These are phyloP conservation scores for Telopea speciosissima DNA, from an alignment of 177 flowering plant species.

Conservation along the genomic window DNA sequence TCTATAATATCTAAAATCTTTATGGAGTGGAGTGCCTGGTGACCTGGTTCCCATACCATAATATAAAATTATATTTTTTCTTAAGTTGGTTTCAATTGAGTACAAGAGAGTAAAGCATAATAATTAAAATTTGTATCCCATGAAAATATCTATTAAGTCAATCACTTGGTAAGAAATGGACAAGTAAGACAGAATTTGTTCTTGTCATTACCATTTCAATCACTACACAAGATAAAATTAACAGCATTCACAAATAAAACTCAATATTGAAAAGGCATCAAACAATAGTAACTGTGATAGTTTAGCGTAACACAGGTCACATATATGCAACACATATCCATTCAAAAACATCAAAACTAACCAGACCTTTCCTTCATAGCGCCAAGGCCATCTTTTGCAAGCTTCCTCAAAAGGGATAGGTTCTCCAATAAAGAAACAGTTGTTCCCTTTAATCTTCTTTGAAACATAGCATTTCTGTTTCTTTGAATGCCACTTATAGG, in stretches of 20 bases:
- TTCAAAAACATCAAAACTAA: neutral
- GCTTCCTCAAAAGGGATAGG: conserved; percentile 30
- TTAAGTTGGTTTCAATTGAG: too few relatives aligned
- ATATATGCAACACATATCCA: neutral
- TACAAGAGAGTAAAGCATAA: too few relatives aligned
- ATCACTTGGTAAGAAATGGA: too few relatives aligned
- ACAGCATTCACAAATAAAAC: neutral
- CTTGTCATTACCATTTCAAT: neutral
- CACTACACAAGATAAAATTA: neutral
- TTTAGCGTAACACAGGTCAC: neutral
- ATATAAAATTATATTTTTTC: too few relatives aligned
- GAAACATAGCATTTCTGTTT: conserved; percentile 1
- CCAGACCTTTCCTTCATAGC: conserved; percentile 20
- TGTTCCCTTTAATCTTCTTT: neutral
- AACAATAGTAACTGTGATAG: neutral
- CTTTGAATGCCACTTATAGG: neutral
- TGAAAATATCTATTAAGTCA: too few relatives aligned
- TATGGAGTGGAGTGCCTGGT: too few relatives aligned
- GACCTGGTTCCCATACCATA: too few relatives aligned
- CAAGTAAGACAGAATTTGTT: neutral
- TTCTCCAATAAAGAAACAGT: conserved; percentile 26
- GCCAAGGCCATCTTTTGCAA: conserved; percentile 29
- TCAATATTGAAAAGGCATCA: neutral
- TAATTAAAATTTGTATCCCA: too few relatives aligned
- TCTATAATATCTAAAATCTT: too few relatives aligned